These are phyloP conservation scores for Cyclospora cayetanensis DNA, from an alignment of 169 alveolate species.

Conservation along the genomic window DNA sequence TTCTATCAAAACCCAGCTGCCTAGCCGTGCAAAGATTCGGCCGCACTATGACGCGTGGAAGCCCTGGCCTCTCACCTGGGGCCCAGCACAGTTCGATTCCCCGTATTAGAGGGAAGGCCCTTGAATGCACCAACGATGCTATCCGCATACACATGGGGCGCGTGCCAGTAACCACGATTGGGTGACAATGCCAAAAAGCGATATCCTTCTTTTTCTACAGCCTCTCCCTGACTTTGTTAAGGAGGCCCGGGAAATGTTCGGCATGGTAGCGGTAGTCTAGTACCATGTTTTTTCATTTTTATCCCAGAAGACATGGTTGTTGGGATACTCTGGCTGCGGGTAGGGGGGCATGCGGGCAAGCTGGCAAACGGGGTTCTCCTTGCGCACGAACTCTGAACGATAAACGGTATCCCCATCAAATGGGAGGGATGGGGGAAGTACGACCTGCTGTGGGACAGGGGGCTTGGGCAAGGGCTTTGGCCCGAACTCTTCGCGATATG, in stretches of 20 bases:
- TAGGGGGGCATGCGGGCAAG: constrained; percentile 54
- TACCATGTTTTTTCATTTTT: constrained; percentile 51
- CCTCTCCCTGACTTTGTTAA: not conserved
- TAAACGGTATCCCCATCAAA: constrained; percentile 75
- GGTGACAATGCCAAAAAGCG: not conserved
- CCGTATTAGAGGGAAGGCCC: too few species aligned
- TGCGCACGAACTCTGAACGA: constrained; percentile 67
- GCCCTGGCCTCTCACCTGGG: too few species aligned
- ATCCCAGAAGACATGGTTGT: constrained; percentile 71
- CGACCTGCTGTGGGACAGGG: constrained; percentile 56
- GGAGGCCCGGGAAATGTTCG: not conserved
- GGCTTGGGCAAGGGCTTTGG: constrained; percentile 77
- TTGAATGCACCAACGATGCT: too few species aligned
- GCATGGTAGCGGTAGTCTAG: not conserved
- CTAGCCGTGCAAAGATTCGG: too few species aligned
- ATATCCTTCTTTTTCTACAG: too few species aligned
- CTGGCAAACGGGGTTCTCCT: constrained; percentile 56
- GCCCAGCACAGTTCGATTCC: too few species aligned
- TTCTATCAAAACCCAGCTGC: too few species aligned
- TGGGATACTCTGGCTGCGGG: constrained; percentile 59
- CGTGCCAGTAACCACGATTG: not conserved
- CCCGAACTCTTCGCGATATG: constrained; percentile 74
- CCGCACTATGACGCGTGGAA: too few species aligned
- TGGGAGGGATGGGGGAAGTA: constrained; percentile 72
- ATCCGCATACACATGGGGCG: too few species aligned